Evolutionary conservation across 2,329 filamentous ascomycete genomes (phyloP).

Genomic region (Claviceps africana): DNA sequence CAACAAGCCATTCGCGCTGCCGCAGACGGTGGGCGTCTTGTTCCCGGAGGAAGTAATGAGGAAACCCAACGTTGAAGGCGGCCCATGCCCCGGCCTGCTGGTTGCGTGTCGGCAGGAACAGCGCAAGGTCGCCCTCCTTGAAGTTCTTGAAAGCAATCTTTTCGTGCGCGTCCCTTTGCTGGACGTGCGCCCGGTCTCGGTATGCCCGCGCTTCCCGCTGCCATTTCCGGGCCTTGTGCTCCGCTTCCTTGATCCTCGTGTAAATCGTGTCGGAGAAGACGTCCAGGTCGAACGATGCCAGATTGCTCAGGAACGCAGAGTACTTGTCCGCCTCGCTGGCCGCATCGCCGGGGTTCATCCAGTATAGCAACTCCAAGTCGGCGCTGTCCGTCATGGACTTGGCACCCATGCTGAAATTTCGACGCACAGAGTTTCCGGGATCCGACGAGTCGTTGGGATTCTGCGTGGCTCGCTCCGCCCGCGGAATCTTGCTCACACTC

Average conservation of each 20-base stretch:
- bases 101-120: constrained; percentile 89
- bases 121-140: constrained; percentile 86
- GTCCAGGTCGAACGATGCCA: constrained; percentile 72
- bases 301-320: constrained; percentile 54
- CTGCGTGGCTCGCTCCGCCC: constrained; percentile 40
- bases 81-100: constrained; percentile 93
- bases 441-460: constrained; percentile 46
- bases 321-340: constrained; percentile 62
- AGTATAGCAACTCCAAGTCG: constrained; percentile 64
- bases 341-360: constrained; percentile 57
- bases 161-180: constrained; percentile 77
- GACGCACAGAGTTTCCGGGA: constrained; percentile 36
- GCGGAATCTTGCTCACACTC: constrained; percentile 57
- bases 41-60: constrained; percentile 92
- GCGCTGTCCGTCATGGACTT: constrained; percentile 45
- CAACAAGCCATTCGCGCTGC: constrained; percentile 74
- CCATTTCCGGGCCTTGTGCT: constrained; percentile 85
- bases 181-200: constrained; percentile 68
- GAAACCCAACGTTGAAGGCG: constrained; percentile 93
- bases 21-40: constrained; percentile 76
- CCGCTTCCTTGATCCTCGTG: constrained; percentile 83
- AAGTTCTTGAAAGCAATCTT: constrained; percentile 95
- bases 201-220: constrained; percentile 79
- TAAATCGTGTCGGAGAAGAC: constrained; percentile 72
- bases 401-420: constrained; percentile 32